Conservation (phyloP, 1,284 basidiomycete species). For the Rhodotorula sp. region DNA sequence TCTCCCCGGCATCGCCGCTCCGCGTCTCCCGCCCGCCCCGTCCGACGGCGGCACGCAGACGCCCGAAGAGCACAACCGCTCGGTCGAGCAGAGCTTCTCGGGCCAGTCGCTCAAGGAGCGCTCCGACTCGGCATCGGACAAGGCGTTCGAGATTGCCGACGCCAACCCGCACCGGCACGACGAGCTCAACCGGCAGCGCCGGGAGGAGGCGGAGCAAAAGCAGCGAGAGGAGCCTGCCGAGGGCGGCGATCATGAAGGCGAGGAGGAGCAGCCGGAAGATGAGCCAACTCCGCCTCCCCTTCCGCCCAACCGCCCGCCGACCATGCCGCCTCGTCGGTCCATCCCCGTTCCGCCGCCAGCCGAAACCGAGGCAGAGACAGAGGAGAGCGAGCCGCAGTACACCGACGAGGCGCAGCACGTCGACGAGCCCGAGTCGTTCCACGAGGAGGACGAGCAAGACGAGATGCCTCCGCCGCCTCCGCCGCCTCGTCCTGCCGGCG, state of each 20-base stretch:
- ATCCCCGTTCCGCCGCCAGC: conserved; percentile 25
- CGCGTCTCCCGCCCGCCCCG: background rate
- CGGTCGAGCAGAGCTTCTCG: background rate
- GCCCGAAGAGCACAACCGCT: background rate
- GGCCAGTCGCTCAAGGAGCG: conserved; percentile 22
- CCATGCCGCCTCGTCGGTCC: conserved; percentile 22
- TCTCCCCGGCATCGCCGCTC: conserved; percentile 29
- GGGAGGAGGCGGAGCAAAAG: conserved; percentile 51
- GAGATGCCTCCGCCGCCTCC: conserved; percentile 46
- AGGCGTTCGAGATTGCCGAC: background rate
- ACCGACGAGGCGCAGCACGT: conserved; percentile 54
- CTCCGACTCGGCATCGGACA: conserved; percentile 20
- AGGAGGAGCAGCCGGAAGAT: conserved; percentile 55
- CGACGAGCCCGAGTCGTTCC: conserved; percentile 19
- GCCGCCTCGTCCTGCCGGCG: conserved; percentile 28
- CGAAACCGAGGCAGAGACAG: background rate
- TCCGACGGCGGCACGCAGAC: conserved; percentile 15
- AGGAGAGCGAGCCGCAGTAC: conserved; percentile 42
- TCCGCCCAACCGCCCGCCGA: conserved; percentile 45
- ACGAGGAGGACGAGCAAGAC: conserved; percentile 56
- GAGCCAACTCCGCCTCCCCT: conserved; percentile 60
- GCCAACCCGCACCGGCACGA: background rate
- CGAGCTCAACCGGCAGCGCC: background rate
- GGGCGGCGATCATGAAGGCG: conserved; percentile 43
- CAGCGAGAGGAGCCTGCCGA: conserved; percentile 60